These are phyloP conservation scores for Aspergillus cristatus DNA, from an alignment of 495 filamentous ascomycete species.

Conservation along the genomic window DNA sequence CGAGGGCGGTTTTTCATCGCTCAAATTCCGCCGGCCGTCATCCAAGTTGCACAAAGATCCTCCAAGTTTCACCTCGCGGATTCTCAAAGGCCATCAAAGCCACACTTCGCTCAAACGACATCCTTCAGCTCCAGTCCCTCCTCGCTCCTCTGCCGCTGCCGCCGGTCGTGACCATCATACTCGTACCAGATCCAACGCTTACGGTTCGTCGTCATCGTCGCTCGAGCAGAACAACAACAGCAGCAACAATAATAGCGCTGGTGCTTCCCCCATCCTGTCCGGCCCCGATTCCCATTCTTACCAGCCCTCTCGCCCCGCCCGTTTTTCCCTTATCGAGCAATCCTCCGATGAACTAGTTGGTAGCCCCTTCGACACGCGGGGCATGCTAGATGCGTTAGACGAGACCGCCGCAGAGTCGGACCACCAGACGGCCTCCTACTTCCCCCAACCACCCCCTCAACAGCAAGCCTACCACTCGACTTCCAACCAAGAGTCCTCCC, in stretches of 20 bases:
- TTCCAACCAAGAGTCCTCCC: constrained; percentile 25
- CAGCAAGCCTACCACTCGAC: constrained; percentile 48
- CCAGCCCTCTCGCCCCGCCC: constrained; percentile 26
- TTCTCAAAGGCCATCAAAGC: constrained; percentile 38
- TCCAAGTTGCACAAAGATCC: constrained; percentile 43
- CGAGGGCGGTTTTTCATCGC: constrained; percentile 32
- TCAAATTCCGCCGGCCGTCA: constrained; percentile 39
- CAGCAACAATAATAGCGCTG: constrained; percentile 20
- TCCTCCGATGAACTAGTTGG: constrained; percentile 64
- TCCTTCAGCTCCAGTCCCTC: constrained; percentile 57
- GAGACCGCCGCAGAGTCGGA: constrained; percentile 49
- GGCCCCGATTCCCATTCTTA: constrained; percentile 26
- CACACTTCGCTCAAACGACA: constrained; percentile 51
- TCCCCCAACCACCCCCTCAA: constrained; percentile 38
- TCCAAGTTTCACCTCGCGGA: constrained; percentile 34
- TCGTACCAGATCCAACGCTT: constrained; percentile 43
- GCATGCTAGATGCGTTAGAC: constrained; percentile 56
- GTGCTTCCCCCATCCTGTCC: constrained; percentile 38
- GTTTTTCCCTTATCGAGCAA: constrained; percentile 49
- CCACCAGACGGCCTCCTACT: constrained; percentile 22
- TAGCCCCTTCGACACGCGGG: constrained; percentile 57
- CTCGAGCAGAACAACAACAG: constrained; percentile 26
- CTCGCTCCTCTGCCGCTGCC: constrained; percentile 27
- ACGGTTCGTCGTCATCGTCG: constrained; percentile 45
- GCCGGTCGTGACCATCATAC: constrained; percentile 36